Percentiles rank a stretch among this genome's conserved stretches.
Evolutionary conservation across 2,329 filamentous ascomycete species (phyloP).

Genomic region (Epichloe hybrida): DNA sequence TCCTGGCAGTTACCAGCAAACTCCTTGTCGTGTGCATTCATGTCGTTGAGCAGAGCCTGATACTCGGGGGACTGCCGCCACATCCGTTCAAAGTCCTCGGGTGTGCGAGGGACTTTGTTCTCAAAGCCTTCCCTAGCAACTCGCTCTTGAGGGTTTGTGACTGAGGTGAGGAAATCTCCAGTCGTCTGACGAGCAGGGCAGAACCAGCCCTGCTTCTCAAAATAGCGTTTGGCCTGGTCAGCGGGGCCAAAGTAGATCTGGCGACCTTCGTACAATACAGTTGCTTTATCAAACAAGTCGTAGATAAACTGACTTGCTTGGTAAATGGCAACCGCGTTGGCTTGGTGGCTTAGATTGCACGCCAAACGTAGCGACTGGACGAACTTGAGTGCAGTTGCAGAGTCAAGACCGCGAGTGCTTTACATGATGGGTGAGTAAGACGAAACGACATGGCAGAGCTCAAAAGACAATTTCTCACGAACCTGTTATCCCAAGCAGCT

Average conservation of each 20-base stretch:
- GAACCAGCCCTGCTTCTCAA: constrained; percentile 54
- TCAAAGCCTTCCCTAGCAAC: constrained; percentile 43
- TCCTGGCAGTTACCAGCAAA: constrained; percentile 28
- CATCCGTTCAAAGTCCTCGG: constrained; percentile 50
- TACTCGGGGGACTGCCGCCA: constrained; percentile 34
- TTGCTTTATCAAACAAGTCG: constrained; percentile 61
- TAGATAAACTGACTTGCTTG: constrained; percentile 59
- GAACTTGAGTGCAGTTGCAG: constrained; percentile 60
- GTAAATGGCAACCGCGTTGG: constrained; percentile 56
- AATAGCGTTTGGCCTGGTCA: constrained; percentile 45
- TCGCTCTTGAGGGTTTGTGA: constrained; percentile 52
- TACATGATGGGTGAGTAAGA: not conserved
- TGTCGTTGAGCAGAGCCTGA: constrained; percentile 28
- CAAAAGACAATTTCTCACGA: not conserved
- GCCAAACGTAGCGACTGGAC: constrained; percentile 51
- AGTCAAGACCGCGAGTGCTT: constrained; percentile 57
- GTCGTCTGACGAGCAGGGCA: constrained; percentile 55
- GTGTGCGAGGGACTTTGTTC: constrained; percentile 47
- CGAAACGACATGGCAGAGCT: no score
- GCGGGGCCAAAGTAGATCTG: constrained; percentile 65
- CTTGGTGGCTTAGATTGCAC: constrained; percentile 48
- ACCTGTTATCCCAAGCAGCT: constrained; percentile 55
- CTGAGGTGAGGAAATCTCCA: constrained; percentile 54
- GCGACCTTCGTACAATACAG: constrained; percentile 62
- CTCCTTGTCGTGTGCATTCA: constrained; percentile 34